A percentile compares a stretch with the other conserved stretches of the same genome.
These are phyloP conservation scores for Fagus crenata DNA, from an alignment of 306 rosid species.

Conservation along the genomic window DNA sequence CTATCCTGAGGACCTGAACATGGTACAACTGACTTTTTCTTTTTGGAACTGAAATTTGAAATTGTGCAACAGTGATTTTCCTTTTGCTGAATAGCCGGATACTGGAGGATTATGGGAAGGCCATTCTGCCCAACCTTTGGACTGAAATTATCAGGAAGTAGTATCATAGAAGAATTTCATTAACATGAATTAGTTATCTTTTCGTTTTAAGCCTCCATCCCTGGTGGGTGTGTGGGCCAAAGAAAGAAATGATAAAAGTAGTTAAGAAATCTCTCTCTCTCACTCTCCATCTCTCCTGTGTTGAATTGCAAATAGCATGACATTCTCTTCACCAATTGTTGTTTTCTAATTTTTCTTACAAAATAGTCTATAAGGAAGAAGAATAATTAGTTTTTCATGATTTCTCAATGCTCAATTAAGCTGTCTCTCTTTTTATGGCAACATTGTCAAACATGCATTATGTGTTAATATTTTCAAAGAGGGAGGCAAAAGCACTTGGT, in stretches of 20 bases:
- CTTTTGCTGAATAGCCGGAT: background rate
- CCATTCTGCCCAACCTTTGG: background rate
- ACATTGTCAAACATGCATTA: background rate
- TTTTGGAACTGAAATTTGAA: background rate
- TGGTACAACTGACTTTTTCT: too few relatives aligned
- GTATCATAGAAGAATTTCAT: background rate
- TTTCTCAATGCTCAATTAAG: too few relatives aligned
- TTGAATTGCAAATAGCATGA: too few relatives aligned
- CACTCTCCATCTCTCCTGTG: background rate
- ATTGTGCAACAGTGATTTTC: background rate
- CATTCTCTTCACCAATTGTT: too few relatives aligned
- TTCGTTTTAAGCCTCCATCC: background rate
- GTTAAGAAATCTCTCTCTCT: background rate
- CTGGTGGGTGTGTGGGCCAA: background rate
- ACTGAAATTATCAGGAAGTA: background rate
- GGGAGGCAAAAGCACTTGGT: slow-evolving; percentile 7
- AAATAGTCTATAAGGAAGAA: too few relatives aligned
- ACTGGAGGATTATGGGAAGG: background rate
- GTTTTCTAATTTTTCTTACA: too few relatives aligned
- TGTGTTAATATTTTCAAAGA: background rate
- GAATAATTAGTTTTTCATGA: too few relatives aligned
- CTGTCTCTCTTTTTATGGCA: background rate
- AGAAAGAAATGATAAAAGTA: background rate
- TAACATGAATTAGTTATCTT: background rate
- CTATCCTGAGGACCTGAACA: too few relatives aligned